Conservation (phyloP, 768 basidiomycete species). For the Trametes cinnabarina region DNA sequence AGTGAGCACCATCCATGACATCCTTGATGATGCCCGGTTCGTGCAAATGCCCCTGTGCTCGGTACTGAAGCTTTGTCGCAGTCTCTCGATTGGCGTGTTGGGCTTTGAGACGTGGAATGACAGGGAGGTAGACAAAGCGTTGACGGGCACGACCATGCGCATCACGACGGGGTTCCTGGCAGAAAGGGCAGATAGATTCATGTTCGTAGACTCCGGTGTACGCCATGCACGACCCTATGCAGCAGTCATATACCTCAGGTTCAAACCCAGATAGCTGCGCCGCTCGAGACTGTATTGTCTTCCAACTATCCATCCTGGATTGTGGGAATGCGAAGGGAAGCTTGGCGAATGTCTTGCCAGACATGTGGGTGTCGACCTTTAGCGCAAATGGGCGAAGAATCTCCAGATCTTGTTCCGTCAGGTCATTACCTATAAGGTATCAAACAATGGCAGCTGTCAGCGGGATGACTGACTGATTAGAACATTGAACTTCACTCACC, state of each 20-base stretch:
- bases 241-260: conserved; percentile 40
- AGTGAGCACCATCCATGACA: conserved; percentile 37
- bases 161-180: conserved; percentile 29
- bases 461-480: neutral
- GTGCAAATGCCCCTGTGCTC: conserved; percentile 24
- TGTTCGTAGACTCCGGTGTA: conserved; percentile 33
- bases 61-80: conserved; percentile 32
- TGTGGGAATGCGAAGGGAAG: conserved; percentile 28
- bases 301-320: conserved; percentile 16
- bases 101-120: conserved; percentile 37
- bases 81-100: conserved; percentile 22
- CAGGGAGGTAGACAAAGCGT: conserved; percentile 37
- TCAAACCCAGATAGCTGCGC: conserved; percentile 33
- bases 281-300: conserved; percentile 23
- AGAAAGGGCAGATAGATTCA: conserved; percentile 34
- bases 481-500: neutral
- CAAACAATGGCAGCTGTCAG: neutral
- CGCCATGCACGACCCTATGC: conserved; percentile 39
- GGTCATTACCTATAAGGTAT: neutral
- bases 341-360: conserved; percentile 27
- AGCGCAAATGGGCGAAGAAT: conserved; percentile 30
- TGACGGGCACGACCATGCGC: conserved; percentile 22
- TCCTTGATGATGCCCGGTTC: conserved; percentile 29
- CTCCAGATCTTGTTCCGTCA: neutral
- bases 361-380: conserved; percentile 30